A percentile compares a stretch with the other conserved stretches of the same genome.
Evolutionary conservation across 2,329 filamentous ascomycete species (phyloP).

Genomic region (Colletotrichum sojae): DNA sequence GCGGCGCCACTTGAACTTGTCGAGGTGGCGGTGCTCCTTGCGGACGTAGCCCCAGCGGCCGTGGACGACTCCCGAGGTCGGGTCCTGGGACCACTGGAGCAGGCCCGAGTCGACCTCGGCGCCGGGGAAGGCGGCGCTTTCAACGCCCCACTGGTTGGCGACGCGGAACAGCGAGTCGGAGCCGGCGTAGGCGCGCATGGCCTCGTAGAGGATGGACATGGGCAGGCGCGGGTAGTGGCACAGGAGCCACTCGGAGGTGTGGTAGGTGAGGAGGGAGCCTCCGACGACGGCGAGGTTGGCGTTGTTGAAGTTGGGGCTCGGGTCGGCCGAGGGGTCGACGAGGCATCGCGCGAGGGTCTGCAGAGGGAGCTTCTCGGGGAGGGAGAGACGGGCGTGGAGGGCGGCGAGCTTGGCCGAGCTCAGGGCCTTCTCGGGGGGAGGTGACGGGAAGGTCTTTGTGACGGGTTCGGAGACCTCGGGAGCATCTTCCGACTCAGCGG

Average conservation of each 20-base stretch:
- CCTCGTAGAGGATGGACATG: slow-evolving; percentile 87
- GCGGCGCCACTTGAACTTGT: slow-evolving; percentile 71
- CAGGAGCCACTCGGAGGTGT: slow-evolving; percentile 89
- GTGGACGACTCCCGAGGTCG: slow-evolving; percentile 59
- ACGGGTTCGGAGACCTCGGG: no score
- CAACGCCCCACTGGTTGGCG: slow-evolving; percentile 91
- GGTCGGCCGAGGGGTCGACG: slow-evolving; percentile 87
- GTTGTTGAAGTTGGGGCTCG: slow-evolving; percentile 89
- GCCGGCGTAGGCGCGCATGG: slow-evolving; percentile 88
- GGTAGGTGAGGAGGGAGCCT: slow-evolving; percentile 86
- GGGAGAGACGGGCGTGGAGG: slow-evolving; percentile 88
- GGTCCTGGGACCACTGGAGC: slow-evolving; percentile 79
- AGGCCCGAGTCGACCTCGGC: slow-evolving; percentile 93
- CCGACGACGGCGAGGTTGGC: slow-evolving; percentile 85
- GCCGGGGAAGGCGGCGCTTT: slow-evolving; percentile 87
- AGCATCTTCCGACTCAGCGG: slow-evolving; percentile 41
- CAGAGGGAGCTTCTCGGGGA: slow-evolving; percentile 85
- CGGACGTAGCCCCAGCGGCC: slow-evolving; percentile 67
- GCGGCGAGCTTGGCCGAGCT: slow-evolving; percentile 91
- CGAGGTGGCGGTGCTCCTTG: slow-evolving; percentile 61
- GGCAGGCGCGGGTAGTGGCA: slow-evolving; percentile 93
- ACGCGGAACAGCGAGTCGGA: slow-evolving; percentile 80
- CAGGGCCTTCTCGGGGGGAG: slow-evolving; percentile 75
- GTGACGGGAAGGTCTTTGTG: slow-evolving; percentile 72
- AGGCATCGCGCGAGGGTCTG: slow-evolving; percentile 89